These are phyloP conservation scores for Corylus americana DNA, from an alignment of 306 rosid genomes.

Conservation along the genomic window DNA sequence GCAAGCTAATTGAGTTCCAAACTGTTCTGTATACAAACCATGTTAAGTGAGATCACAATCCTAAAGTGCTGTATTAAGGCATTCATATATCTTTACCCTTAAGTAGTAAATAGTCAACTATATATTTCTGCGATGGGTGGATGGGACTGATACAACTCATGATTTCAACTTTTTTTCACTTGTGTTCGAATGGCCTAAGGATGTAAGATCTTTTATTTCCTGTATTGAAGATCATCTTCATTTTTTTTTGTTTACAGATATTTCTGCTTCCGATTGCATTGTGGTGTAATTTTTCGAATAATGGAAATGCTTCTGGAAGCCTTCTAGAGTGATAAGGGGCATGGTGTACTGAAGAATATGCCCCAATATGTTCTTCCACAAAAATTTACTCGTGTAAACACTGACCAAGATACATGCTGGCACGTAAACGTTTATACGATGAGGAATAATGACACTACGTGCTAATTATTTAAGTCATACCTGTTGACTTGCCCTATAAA, in stretches of 20 bases:
- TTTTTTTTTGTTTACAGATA: not conserved
- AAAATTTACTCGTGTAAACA: not conserved
- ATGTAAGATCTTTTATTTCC: slow-evolving; percentile 66
- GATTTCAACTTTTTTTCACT: slow-evolving; percentile 95
- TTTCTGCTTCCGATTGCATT: not conserved
- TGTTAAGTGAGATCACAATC: not conserved
- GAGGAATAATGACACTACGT: not conserved
- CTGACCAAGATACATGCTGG: not conserved
- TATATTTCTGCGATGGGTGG: slow-evolving; percentile 95
- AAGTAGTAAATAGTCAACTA: no score
- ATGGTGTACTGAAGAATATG: not conserved
- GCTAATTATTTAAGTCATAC: not conserved
- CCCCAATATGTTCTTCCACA: not conserved
- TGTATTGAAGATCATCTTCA: not conserved
- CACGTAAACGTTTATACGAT: not conserved
- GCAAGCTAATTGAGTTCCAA: slow-evolving; percentile 8
- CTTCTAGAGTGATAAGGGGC: not conserved
- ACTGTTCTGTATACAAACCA: not conserved
- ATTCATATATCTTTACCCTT: no score
- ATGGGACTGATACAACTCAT: slow-evolving; percentile 95
- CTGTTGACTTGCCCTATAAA: not conserved
- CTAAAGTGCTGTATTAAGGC: not conserved
- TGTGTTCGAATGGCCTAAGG: slow-evolving; percentile 95
- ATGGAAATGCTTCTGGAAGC: not conserved
- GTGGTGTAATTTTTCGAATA: slow-evolving; percentile 18